phyloP scores from a whole-genome alignment of 2,329 filamentous ascomycete species.

The Pyricularia sp. region DNA sequence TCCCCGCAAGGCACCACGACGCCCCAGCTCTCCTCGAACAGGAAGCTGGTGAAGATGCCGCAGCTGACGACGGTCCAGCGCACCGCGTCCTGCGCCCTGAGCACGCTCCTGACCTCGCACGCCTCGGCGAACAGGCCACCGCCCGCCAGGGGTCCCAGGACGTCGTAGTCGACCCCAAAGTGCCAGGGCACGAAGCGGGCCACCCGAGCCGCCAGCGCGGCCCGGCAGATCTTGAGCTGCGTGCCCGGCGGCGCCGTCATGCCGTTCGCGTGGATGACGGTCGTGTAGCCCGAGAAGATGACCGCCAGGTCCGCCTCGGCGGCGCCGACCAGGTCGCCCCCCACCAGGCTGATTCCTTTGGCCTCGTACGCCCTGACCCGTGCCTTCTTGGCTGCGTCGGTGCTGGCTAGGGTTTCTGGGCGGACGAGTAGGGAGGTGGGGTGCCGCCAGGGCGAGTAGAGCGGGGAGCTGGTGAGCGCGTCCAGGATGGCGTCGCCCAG shows the following conservation, averaged over 20 bases:
- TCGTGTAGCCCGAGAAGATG: conserved; percentile 33
- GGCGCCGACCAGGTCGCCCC: conserved; percentile 28
- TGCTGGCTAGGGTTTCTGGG: conserved; percentile 27
- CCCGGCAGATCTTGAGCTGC: conserved; percentile 36
- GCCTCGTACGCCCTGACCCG: conserved; percentile 19
- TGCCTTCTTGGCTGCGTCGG: conserved; percentile 9
- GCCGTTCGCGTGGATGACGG: conserved; percentile 48
- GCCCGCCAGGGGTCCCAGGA: conserved; percentile 41
- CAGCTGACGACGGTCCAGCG: conserved; percentile 55
- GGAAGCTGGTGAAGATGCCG: conserved; percentile 57
- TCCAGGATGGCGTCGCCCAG: conserved; percentile 44
- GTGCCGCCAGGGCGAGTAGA: conserved; percentile 14
- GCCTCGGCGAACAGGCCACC: conserved; percentile 60
- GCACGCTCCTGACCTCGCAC: conserved; percentile 38
- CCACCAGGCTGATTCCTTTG: conserved; percentile 16
- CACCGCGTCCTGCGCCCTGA: conserved; percentile 33
- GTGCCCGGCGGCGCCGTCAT: conserved; percentile 42
- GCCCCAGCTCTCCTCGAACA: conserved; percentile 51
- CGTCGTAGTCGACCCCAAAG: conserved; percentile 60
- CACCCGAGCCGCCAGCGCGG: conserved; percentile 29
- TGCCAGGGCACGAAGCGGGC: conserved; percentile 44
- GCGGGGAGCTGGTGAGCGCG: conserved; percentile 33
- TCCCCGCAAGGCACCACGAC: conserved; percentile 35
- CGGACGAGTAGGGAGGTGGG: conserved; percentile 42
- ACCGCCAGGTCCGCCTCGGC: conserved; percentile 23